These are phyloP conservation scores for Flaveria robusta DNA, from an alignment of 129 eudicot genomes.

Conservation along the genomic window DNA sequence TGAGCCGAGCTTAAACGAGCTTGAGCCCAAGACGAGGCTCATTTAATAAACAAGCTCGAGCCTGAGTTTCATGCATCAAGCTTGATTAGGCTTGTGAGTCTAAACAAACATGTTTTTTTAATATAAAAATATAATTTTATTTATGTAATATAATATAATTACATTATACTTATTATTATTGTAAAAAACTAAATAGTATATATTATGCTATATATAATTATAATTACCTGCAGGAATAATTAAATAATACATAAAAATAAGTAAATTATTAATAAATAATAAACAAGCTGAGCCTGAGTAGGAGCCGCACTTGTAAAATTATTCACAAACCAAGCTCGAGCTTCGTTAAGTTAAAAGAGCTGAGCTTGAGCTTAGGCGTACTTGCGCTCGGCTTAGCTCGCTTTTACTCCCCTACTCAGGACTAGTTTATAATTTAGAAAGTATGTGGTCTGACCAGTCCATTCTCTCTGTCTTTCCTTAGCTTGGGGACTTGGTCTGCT, in stretches of 20 bases:
- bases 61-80: not conserved
- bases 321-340: not conserved
- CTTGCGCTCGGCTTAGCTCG: not conserved
- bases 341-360: not conserved
- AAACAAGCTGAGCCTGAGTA: not conserved
- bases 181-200: too few species aligned
- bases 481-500: conserved; percentile 87
- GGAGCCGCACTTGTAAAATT: not conserved
- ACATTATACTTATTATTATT: not conserved
- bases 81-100: not conserved
- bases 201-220: not conserved
- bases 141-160: not conserved
- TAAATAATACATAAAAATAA: not conserved
- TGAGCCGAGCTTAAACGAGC: not conserved
- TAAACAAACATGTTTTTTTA: not conserved
- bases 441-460: conserved; percentile 65
- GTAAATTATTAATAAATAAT: not conserved
- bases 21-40: not conserved
- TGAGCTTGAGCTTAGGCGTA: not conserved
- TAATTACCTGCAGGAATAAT: not conserved
- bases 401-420: not conserved
- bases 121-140: not conserved
- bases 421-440: not conserved
- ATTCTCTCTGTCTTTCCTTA: conserved; percentile 87
- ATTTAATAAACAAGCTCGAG: not conserved